Percentiles rank a stretch among this genome's conserved stretches.
phyloP scores from a whole-genome alignment of 2,329 filamentous ascomycete genomes.

The Epichloe baconii region DNA sequence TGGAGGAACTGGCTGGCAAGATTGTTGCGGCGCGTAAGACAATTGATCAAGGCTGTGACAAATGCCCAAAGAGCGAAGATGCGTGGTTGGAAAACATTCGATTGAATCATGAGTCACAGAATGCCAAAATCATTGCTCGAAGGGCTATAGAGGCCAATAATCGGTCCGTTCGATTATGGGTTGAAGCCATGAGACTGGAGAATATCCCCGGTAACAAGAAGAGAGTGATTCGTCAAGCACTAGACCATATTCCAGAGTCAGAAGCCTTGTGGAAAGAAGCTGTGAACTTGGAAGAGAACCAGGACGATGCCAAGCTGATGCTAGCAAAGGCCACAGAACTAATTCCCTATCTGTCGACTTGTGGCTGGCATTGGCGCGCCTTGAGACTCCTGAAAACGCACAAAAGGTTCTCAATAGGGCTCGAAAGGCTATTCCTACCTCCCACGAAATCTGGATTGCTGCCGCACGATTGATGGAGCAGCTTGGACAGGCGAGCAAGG shows the following conservation, averaged over 20 bases:
- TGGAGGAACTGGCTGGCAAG: constrained; percentile 89
- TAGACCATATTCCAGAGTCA: constrained; percentile 87
- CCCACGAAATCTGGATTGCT: constrained; percentile 93
- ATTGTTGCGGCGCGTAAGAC: constrained; percentile 78
- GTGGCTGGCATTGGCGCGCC: constrained; percentile 83
- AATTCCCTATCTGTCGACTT: constrained; percentile 89
- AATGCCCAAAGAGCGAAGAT: constrained; percentile 89
- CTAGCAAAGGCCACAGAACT: constrained; percentile 92
- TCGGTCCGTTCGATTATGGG: constrained; percentile 79
- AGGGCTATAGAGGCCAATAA: constrained; percentile 88
- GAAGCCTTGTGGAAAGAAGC: constrained; percentile 97
- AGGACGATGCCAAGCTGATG: constrained; percentile 73
- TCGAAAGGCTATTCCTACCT: constrained; percentile 84
- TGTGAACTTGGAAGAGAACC: constrained; percentile 87
- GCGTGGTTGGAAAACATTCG: constrained; percentile 94
- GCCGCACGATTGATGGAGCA: constrained; percentile 86
- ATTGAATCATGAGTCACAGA: constrained; percentile 70
- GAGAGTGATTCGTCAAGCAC: constrained; percentile 77
- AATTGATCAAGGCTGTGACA: constrained; percentile 76
- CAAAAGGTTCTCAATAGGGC: constrained; percentile 93
- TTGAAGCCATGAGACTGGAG: constrained; percentile 90
- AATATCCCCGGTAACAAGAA: constrained; percentile 75
- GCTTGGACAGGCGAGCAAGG: constrained; percentile 60
- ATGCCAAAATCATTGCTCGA: constrained; percentile 90
- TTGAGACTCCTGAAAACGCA: constrained; percentile 83